Evolutionary conservation across 2,329 filamentous ascomycete species (phyloP), one percentile per base, ranked within the genome.

Genomic region (Neurospora sp.): DNA sequence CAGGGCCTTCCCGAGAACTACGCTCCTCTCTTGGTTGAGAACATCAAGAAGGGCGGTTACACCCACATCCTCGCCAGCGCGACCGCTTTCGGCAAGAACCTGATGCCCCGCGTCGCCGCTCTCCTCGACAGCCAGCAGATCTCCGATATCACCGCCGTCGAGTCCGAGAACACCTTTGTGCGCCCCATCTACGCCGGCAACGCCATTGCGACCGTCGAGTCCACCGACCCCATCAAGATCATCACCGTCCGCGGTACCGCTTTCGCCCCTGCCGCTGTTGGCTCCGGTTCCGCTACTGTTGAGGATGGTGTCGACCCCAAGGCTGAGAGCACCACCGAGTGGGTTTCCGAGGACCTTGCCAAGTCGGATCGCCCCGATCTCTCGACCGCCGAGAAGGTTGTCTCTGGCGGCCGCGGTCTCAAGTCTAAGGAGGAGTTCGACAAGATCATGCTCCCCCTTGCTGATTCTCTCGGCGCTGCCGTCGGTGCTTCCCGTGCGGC

Each of bases 391-490:
- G 85, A 87, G 74, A 92, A 88, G 78, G 94, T 99, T 23, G 96
- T 99, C 23, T 97, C 94, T 9, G 96, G 96, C 74, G 96, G 96
- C 7, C 90, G 96, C 76, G 96, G 95, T 62, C 85, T 99, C 76
- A 99, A 98, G 85, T 97, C 95, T 17, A 98, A 97, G 85, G 93
- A 97, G 80, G 94, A 98, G 69, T 99, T 99, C 78, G 94, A 99
- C 82, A 90, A 87, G 76, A 81, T 99, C 69, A 98, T 99, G 86
- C 85, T 93, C 70, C 95, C 96, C 62, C 87, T 99, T 69, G 96
- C 96, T 1, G 96, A 99, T 80, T 89, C 93, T 0, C 86, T 99
- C 3, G 95, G 94, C 66, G 96, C 96, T n/a, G 96, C 96, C 4
- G 93, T 99, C 72, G 96, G 96, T 76, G 96, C 96, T 38, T 97